Evolutionary conservation across 495 filamentous ascomycete genomes (phyloP), one percentile per base, ranked within the genome.

Genomic region (Usnea hakonensis): DNA sequence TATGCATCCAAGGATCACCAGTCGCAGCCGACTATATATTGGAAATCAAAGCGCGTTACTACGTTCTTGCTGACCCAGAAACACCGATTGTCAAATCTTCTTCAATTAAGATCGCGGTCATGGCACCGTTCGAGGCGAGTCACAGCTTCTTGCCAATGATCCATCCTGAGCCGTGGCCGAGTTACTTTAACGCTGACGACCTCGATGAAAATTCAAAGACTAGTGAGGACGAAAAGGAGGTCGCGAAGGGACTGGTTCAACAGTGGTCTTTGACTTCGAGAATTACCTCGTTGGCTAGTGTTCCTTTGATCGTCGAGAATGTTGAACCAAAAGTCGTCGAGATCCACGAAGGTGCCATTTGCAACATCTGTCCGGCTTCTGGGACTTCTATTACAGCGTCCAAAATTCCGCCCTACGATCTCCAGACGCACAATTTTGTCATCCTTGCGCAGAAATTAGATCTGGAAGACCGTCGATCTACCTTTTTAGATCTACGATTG

Each of bases 91-190:
- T 85, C 5, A 93, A 93, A 70, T 83, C 81, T 1, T 69, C 85
- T 8, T 76, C 80, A 0, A 81, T 85, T 23, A 83, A 85, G 17
- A 68, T 99, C 17, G 81, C 85, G 19, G 79, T 97, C 58, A 79
- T 89, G 57, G 85, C 83, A 40, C 90, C 94, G 10, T 96, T 97
- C 64, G 90, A 95, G 74, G 88, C 90, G 10, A 90, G 85, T 65
- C 96, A 91, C 67, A 89, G 92, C 57, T 87, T 96, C 66, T 77
- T 83, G 3, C 90, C 94, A 17, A 82, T 85, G 5, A 71, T 95
- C 7, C 85, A 96, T 74, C 77, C 82, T 2, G 84, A 86, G 56
- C 79, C 81, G 11, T 97, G 93, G 93, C 93, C 95, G 10, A 88
- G 85, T 66, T 87, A 90, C 69, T 97, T 97, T 70, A 77, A 81